A percentile compares a stretch with the other conserved stretches of the same genome.
Conservation (phyloP, 1,284 basidiomycete genomes). For the Quambalaria eucalypti region DNA sequence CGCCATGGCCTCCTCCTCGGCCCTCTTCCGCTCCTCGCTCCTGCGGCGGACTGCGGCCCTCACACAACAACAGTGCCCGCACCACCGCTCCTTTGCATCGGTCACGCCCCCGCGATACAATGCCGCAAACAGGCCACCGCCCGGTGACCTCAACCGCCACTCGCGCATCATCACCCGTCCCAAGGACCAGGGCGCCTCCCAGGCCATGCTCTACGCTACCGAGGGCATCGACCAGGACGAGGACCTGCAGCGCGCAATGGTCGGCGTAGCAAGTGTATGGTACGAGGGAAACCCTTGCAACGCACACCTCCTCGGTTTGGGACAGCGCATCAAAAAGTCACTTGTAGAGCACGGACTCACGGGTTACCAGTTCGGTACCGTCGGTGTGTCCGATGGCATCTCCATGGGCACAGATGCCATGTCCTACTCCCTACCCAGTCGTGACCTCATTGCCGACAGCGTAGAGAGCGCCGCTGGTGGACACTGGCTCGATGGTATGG, state of each 20-base stretch:
- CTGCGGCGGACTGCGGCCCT: neutral
- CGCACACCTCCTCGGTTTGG: constrained; percentile 40
- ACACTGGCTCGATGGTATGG: constrained; percentile 45
- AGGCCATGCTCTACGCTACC: constrained; percentile 46
- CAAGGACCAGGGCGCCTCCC: constrained; percentile 45
- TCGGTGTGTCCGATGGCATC: constrained; percentile 46
- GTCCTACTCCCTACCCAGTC: constrained; percentile 43
- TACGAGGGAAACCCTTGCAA: constrained; percentile 47
- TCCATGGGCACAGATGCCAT: constrained; percentile 45
- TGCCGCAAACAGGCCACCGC: constrained; percentile 15
- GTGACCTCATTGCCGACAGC: constrained; percentile 44
- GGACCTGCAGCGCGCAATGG: constrained; percentile 42
- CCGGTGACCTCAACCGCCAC: constrained; percentile 39
- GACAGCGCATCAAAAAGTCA: constrained; percentile 36
- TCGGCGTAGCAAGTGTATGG: constrained; percentile 44
- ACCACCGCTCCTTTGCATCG: neutral
- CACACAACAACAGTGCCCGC: neutral
- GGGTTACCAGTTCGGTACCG: constrained; percentile 43
- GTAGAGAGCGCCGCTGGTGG: constrained; percentile 43
- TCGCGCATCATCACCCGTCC: constrained; percentile 41
- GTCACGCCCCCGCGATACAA: neutral
- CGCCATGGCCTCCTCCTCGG: neutral
- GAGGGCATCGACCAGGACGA: constrained; percentile 38
- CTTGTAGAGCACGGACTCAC: constrained; percentile 40
- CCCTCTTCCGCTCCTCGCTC: neutral